Percentiles rank a stretch among this genome's conserved stretches.
Conservation (phyloP, 306 rosid genomes). For the Quercus cerris region DNA sequence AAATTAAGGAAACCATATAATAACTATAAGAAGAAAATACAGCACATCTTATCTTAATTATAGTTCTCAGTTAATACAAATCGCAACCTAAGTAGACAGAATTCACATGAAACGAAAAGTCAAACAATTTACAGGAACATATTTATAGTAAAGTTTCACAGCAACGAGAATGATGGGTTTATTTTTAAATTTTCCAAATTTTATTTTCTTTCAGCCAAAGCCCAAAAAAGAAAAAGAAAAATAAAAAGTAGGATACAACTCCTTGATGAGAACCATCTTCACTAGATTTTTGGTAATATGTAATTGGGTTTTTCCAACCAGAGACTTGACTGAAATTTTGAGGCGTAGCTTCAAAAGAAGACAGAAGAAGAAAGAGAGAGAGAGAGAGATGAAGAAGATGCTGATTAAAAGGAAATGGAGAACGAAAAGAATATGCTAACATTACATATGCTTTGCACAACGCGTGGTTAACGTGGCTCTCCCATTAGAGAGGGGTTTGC, state of each 20-base stretch:
- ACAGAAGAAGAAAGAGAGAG: not conserved
- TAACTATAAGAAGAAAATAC: not conserved
- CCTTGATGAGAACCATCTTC: constrained; percentile 42
- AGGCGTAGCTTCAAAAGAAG: not conserved
- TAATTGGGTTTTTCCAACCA: not conserved
- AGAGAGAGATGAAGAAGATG: not conserved
- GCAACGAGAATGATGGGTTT: no score
- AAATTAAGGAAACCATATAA: constrained; percentile 27
- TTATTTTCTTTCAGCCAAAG: not conserved
- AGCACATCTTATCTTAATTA: no score
- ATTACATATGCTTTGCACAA: not conserved
- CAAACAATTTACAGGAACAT: not conserved
- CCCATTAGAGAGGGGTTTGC: no score
- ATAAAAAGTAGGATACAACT: constrained; percentile 35
- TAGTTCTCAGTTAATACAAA: not conserved
- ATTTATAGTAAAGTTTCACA: not conserved
- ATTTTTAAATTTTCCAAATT: not conserved
- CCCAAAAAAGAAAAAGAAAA: not conserved
- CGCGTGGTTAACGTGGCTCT: no score
- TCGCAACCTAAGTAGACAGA: not conserved
- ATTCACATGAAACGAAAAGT: no score
- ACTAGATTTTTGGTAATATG: not conserved
- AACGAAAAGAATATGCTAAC: not conserved
- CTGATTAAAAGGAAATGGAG: not conserved
- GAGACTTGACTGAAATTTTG: not conserved